Percentiles rank a stretch among this genome's conserved stretches.
phyloP scores from a whole-genome alignment of 192 early-diverging fungal genomes.

The Spizellomyces sp. region DNA sequence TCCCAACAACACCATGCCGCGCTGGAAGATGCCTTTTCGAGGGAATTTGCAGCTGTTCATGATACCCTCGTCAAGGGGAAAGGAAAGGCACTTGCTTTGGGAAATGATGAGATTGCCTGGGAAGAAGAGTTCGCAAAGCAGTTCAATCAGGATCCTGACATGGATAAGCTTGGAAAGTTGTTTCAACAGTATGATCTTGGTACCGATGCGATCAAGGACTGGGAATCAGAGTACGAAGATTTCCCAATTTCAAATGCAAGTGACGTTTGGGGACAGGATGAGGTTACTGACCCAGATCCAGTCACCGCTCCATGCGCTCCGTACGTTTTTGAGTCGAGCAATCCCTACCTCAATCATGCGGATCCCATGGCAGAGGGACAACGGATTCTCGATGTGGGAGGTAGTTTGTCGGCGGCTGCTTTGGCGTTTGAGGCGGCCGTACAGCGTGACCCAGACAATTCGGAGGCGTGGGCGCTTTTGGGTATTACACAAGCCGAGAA shows the following conservation, averaged over 20 bases:
- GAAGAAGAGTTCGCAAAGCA: constrained; percentile 60
- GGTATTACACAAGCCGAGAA: constrained; percentile 95
- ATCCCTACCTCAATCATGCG: constrained; percentile 64
- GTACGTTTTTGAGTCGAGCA: constrained; percentile 77
- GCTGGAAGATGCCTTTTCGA: background rate
- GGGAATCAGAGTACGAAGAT: constrained; percentile 70
- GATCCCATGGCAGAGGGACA: constrained; percentile 37
- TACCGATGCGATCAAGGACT: constrained; percentile 14
- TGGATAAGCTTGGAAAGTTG: constrained; percentile 1
- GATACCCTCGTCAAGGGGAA: constrained; percentile 40
- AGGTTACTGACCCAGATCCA: background rate
- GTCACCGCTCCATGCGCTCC: constrained; percentile 15
- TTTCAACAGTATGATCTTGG: constrained; percentile 9
- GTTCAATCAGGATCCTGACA: constrained; percentile 26
- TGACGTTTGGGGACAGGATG: constrained; percentile 12
- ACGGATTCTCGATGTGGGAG: constrained; percentile 18
- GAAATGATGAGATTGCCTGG: constrained; percentile 39
- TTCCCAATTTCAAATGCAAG: background rate
- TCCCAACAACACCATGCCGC: constrained; percentile 3
- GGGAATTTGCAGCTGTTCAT: constrained; percentile 3
- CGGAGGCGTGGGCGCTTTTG: constrained; percentile 80
- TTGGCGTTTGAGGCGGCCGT: constrained; percentile 89
- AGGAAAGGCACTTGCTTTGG: constrained; percentile 29
- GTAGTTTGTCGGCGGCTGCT: constrained; percentile 83
- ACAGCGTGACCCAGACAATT: constrained; percentile 76